Evolutionary conservation across 208 protist species (phyloP), one percentile per base, ranked within the genome.

Genomic region (Porcisia hertigi): DNA sequence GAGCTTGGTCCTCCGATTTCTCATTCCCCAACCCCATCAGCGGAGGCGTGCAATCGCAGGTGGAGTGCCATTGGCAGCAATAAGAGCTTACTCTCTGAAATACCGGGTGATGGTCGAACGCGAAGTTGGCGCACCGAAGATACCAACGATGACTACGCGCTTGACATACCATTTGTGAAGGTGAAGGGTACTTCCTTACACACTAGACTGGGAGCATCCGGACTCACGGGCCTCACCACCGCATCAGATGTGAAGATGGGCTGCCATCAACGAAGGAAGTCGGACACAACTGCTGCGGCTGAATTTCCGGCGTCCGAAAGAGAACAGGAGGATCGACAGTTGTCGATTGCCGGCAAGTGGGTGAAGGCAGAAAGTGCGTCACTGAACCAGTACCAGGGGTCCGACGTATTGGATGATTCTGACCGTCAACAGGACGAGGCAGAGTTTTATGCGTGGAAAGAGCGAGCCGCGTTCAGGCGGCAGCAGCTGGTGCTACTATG

Each of bases 331-430:
- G 52, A 59, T 20, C 34, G 25, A 57, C 43, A 72, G 71, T 25
- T 66, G 18, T 80, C 80, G 30, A 65, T 80, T 54, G 66, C 59
- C 0, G 47, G 57, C 18, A 73, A 39, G 9, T 80, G 64, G 62
- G 73, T 84, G 25, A 81, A 49, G 20, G 52, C 45, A 16, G 77
- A 77, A 52, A 69, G 3, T 9, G 71, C 54, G 18, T 67, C 71
- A 11, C 58, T 84, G 25, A 72, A 70, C 54, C 59, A 75, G 20
- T 79, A 84, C 55, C 65, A 84, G 30, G 57, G 75, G 23, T 69
- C 67, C 18, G 78, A 75, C 23, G 20, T 90, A 18, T 87, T 90
- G 14, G 87, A 92, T 57, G 92, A 96, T 79, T 90, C 92, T 5
- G 92, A 96, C 77, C 66, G 86, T 34, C 76, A 76, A 4, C 69